These are phyloP conservation scores for Trifolium repens DNA, from an alignment of 306 rosid genomes.

Conservation along the genomic window DNA sequence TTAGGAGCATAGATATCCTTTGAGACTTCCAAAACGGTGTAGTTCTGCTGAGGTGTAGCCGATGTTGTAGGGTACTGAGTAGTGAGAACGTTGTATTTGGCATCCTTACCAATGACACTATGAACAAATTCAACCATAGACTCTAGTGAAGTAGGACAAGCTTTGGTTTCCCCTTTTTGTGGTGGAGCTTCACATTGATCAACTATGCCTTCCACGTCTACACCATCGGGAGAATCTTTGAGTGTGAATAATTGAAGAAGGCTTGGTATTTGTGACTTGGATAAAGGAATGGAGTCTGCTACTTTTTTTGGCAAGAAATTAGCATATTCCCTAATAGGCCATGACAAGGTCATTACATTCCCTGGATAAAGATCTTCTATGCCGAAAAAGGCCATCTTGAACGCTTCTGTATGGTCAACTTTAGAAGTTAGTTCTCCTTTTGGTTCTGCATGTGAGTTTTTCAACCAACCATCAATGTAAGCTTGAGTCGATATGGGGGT, in stretches of 20 bases:
- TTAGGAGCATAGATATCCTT: conserved; percentile 49
- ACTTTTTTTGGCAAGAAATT: conserved; percentile 50
- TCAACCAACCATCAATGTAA: conserved; percentile 26
- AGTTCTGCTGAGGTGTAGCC: conserved; percentile 45
- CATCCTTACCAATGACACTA: background rate
- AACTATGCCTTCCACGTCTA: conserved; percentile 42
- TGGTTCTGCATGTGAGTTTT: conserved; percentile 34
- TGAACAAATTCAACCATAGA: conserved; percentile 27
- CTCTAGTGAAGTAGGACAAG: conserved; percentile 22
- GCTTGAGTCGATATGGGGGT: background rate
- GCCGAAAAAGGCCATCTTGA: conserved; percentile 47
- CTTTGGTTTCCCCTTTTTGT: conserved; percentile 11
- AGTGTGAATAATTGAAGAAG: conserved; percentile 51
- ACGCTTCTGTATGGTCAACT: conserved; percentile 50
- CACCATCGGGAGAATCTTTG: conserved; percentile 45
- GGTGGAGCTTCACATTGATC: conserved; percentile 42
- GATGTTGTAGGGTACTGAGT: conserved; percentile 12
- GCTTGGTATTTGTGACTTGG: conserved; percentile 41
- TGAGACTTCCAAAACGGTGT: conserved; percentile 43
- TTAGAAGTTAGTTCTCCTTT: conserved; percentile 19
- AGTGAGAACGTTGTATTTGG: background rate
- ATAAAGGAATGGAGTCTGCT: conserved; percentile 59
- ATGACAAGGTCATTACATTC: conserved; percentile 50
- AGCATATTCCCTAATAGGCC: conserved; percentile 44
- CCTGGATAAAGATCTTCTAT: conserved; percentile 48